Base-by-base conservation (phyloP, 2,329 filamentous ascomycete species). In the Fusarium sp. region DNA sequence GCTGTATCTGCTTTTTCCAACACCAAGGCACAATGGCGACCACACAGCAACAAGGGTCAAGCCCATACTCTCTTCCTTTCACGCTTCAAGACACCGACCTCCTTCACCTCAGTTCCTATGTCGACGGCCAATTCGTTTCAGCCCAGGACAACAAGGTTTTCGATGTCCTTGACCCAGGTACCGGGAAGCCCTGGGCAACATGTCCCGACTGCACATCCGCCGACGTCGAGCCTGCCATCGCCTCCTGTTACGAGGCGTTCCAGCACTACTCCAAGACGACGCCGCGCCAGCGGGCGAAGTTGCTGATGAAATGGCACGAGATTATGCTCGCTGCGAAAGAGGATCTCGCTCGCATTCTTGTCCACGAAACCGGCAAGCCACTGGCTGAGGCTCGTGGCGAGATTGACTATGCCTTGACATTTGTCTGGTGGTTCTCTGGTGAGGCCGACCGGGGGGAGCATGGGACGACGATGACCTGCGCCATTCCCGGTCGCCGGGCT, bases 401-500 rank as follows among this genome's bases (percentile, higher is more conserved):
- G 76, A 80, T 91, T 45, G 88, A 89, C 79, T 90, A 90, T 73
- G 87, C 86, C 4, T 79, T 84, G 0, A 82, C 84, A 4, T 90
- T 91, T 76, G 84, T 85, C 3, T 88, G 87, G 83, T 91, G 88
- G 88, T 91, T 91, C 71, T 82, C 86, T 4, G 85, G 85, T 50
- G 86, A 88, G 77, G 85, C 86, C 82, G 54, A 73, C 20, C 57
- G 71, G 18, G 68, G 69, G 8, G 9, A 13, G n/a, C 91, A 78
- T 85, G 93, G 93, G 22, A 88, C 88, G 0, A 87, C 92, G 5
- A 88, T 90, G 59, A 85, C 86, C 2, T 88, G 91, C 1, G 85
- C 92, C 0, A 83, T 89, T 0, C 90, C 93, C 0, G 90, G 90
- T 35, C 86, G 93, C 7, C 86, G 93, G 14, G 87, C 92, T 13